A percentile compares a stretch with the other conserved stretches of the same genome.
Evolutionary conservation across 805 yeast species (phyloP).

Genomic region (Myxozyma udenii): DNA sequence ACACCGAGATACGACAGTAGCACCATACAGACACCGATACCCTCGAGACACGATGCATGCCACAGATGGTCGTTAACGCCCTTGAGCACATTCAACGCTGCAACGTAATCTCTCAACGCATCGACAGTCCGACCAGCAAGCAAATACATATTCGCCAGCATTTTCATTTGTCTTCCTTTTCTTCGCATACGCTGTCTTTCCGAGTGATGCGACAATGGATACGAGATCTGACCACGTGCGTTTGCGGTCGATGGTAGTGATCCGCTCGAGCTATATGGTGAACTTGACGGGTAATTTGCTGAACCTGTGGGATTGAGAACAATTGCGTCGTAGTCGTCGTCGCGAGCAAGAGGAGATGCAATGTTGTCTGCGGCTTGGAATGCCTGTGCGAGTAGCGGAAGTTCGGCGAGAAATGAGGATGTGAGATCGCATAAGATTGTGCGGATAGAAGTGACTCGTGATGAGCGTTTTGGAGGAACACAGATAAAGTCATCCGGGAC

Average conservation of each 20-base stretch:
- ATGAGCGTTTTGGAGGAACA: constrained; percentile 34
- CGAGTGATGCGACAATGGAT: constrained; percentile 29
- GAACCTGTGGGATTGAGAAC: constrained; percentile 11
- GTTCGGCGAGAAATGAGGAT: constrained; percentile 55
- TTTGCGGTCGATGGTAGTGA: constrained; percentile 13
- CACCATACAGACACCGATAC: constrained; percentile 63
- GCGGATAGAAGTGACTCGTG: constrained; percentile 45
- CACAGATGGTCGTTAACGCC: constrained; percentile 73
- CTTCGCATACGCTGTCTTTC: constrained; percentile 47
- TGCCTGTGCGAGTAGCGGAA: constrained; percentile 56
- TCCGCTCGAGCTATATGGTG: constrained; percentile 18
- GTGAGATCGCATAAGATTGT: constrained; percentile 62
- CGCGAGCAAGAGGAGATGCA: constrained; percentile 31
- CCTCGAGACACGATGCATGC: constrained; percentile 86
- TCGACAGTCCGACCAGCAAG: constrained; percentile 74
- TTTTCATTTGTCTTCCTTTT: constrained; percentile 71
- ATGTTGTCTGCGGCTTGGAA: constrained; percentile 27
- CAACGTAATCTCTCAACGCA: constrained; percentile 72
- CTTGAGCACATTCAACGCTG: constrained; percentile 59
- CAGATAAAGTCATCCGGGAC: constrained; percentile 24
- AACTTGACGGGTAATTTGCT: constrained; percentile 1
- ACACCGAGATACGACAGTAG: constrained; percentile 56
- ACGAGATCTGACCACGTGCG: constrained; percentile 10
- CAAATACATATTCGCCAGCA: constrained; percentile 71
- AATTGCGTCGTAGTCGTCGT: constrained; percentile 28